A percentile compares a stretch with the other conserved stretches of the same genome.
Conservation (phyloP, 169 alveolate species). For the Eimeria sp. region DNA sequence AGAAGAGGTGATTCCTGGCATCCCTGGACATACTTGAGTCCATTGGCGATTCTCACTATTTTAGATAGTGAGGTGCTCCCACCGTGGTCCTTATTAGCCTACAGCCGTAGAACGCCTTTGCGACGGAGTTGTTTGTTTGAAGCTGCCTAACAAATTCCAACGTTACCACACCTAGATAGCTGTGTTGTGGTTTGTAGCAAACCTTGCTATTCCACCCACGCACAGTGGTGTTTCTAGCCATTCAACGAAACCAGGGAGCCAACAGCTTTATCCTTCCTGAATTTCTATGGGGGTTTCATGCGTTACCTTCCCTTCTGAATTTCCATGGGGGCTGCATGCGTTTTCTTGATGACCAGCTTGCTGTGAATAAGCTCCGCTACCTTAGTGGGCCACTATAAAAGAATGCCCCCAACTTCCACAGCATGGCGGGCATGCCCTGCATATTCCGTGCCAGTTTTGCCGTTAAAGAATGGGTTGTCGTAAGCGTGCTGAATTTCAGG, state of each 20-base stretch:
- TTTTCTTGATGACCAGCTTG: background rate
- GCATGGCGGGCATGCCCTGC: background rate
- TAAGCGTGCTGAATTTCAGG: background rate
- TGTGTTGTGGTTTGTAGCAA: background rate
- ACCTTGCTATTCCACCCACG: background rate
- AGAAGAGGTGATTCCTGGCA: slow-evolving; percentile 37
- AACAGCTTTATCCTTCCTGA: too few relatives aligned
- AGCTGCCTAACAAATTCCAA: background rate
- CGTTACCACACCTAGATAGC: background rate
- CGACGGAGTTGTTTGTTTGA: background rate
- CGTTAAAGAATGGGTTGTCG: background rate
- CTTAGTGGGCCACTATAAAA: background rate
- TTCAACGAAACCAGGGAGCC: too few relatives aligned
- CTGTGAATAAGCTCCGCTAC: background rate
- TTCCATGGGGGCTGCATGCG: background rate
- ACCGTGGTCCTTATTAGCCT: background rate
- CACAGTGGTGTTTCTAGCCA: too few relatives aligned
- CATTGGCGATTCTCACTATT: background rate
- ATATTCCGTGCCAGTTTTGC: background rate
- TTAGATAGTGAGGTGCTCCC: background rate
- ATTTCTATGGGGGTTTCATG: background rate
- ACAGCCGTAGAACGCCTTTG: background rate
- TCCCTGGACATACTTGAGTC: background rate
- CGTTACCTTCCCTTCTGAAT: background rate
- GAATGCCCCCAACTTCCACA: background rate